Evolutionary conservation across 2,329 filamentous ascomycete genomes (phyloP).

Genomic region (Trichophyton benhamiae): DNA sequence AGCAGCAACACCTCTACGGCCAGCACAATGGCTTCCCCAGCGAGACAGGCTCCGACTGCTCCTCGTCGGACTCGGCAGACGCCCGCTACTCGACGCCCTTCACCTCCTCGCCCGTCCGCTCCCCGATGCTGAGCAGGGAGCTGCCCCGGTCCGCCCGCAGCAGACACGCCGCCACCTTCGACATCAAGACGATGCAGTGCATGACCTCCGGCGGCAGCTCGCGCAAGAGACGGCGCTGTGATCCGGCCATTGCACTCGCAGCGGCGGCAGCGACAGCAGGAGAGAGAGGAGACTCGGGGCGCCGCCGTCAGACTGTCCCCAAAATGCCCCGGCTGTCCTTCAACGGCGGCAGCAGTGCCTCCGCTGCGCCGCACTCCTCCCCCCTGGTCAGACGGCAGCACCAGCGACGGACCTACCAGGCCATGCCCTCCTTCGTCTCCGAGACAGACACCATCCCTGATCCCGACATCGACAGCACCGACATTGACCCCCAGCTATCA

Average conservation of each 20-base stretch:
- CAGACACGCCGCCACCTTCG: conserved; percentile 34
- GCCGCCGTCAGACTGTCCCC: conserved; percentile 30
- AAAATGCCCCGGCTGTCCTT: conserved; percentile 53
- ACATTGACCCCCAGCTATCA: conserved; percentile 73
- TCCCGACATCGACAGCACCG: conserved; percentile 19
- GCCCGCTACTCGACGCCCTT: conserved; percentile 38
- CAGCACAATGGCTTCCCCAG: conserved; percentile 26
- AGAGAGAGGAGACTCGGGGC: conserved; percentile 26
- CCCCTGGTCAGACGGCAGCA: conserved; percentile 67
- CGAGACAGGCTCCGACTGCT: conserved; percentile 69
- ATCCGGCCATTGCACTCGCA: conserved; percentile 24
- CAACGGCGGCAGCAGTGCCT: conserved; percentile 37
- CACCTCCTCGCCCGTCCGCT: conserved; percentile 76
- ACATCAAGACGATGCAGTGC: conserved; percentile 31
- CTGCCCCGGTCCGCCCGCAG: conserved; percentile 45
- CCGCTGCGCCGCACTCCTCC: conserved; percentile 67
- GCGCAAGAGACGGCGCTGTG: conserved; percentile 60
- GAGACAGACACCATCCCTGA: conserved; percentile 57
- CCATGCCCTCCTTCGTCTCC: conserved; percentile 62
- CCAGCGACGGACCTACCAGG: conserved; percentile 50
- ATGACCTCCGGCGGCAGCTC: conserved; percentile 34
- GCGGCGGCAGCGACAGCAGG: no score
- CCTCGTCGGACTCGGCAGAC: conserved; percentile 67
- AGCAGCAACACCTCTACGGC: conserved; percentile 18
- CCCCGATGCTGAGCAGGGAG: conserved; percentile 73